Evolutionary conservation across 495 filamentous ascomycete genomes (phyloP), one percentile per base, ranked within the genome.

Genomic region (Talaromyces proteolyticus): DNA sequence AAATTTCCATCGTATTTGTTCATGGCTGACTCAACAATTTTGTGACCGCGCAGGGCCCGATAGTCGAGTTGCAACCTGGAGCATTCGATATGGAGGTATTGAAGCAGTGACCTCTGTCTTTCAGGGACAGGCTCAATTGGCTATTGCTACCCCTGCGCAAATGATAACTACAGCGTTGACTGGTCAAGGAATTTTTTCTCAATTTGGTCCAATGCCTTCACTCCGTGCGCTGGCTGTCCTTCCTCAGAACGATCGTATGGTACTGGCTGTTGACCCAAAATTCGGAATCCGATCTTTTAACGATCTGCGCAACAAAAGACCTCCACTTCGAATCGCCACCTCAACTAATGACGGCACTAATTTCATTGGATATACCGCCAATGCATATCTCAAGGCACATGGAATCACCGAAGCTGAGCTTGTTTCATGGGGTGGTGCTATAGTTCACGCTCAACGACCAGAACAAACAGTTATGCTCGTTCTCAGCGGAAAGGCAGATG

Each of bases 381-480:
- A 23, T 8, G 23, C 23, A 2, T 21, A 44, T 25, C 40, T 51
- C 6, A 42, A 51, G n/a, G 40, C 40, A 3, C 49, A 51, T 25
- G 49, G 49, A 12, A 23, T 51, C 14, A 29, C 26, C 19, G 49
- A 44, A 14, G 6, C 42, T 0, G 22, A 23, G 7, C 17, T 51
- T 16, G 20, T 18, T 6, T 54, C 52, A 2, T 58, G 55, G 55
- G 52, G 52, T 18, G 55, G 55, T 4, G 19, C 40, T 10, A 52
- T 18, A 23, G 44, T 58, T 1, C 45, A 25, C 14, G 49, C 55
- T 11, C 45, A 29, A 20, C 47, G 55, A 10, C 55, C 55, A 8
- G 55, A 58, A 25, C 53, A 55, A 44, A 39, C 24, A 10, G 16
- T 58, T 14, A 38, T 42, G 16, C 24, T 56, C 26, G 50, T 51